Evolutionary conservation across 495 filamentous ascomycete genomes (phyloP).

Genomic region (Amorphotheca resinae): DNA sequence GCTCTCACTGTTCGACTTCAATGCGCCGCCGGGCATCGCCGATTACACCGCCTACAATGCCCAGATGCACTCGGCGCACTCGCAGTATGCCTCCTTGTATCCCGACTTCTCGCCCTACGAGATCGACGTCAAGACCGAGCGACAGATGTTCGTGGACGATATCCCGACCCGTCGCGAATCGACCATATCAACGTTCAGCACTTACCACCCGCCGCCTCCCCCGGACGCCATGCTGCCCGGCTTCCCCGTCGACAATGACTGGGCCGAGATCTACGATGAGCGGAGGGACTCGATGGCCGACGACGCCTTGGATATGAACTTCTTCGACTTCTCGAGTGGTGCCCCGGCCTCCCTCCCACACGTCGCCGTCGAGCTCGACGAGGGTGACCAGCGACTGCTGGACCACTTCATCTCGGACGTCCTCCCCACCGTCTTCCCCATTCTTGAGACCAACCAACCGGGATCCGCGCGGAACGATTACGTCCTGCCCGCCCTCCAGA

Average conservation of each 20-base stretch:
- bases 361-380: slow-evolving; percentile 72
- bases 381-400: slow-evolving; percentile 72
- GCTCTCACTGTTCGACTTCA: slow-evolving; percentile 54
- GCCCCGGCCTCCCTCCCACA: slow-evolving; percentile 40
- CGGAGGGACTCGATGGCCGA: slow-evolving; percentile 47
- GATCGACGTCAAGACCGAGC: slow-evolving; percentile 89
- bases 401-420: slow-evolving; percentile 90
- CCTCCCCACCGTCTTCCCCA: slow-evolving; percentile 76
- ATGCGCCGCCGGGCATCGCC: slow-evolving; percentile 42
- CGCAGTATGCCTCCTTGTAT: slow-evolving; percentile 27
- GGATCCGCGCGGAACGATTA: slow-evolving; percentile 65
- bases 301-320: slow-evolving; percentile 56
- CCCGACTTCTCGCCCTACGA: slow-evolving; percentile 60
- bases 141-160: slow-evolving; percentile 89
- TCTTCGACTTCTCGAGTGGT: slow-evolving; percentile 61
- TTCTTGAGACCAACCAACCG: slow-evolving; percentile 77
- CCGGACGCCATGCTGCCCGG: slow-evolving; percentile 48
- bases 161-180: slow-evolving; percentile 73
- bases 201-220: slow-evolving; percentile 59
- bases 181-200: slow-evolving; percentile 76
- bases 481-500: slow-evolving; percentile 72
- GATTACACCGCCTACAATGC: slow-evolving; percentile 52
- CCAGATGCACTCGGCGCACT: slow-evolving; percentile 30
- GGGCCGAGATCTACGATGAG: slow-evolving; percentile 59
- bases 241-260: slow-evolving; percentile 56